These are phyloP conservation scores for Beta corolliflora DNA, from an alignment of 179 eudicot genomes.

Conservation along the genomic window DNA sequence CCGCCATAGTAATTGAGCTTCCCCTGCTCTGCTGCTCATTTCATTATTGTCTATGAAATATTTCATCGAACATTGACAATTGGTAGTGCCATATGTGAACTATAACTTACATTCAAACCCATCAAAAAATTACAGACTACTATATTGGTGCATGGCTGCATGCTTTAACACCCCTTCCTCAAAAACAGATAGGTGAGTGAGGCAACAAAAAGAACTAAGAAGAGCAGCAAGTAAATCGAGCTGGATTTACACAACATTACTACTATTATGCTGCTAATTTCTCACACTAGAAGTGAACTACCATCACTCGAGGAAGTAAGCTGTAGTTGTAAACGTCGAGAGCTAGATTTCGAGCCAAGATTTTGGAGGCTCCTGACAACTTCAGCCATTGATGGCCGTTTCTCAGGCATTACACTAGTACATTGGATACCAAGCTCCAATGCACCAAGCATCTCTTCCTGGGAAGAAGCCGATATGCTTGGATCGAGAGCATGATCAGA, in stretches of 20 bases:
- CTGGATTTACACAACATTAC: slow-evolving; percentile 29
- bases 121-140: not conserved
- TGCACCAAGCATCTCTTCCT: slow-evolving; percentile 61
- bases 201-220: not conserved
- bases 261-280: not conserved
- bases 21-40: no score
- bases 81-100: not conserved
- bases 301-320: slow-evolving; percentile 14
- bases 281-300: slow-evolving; percentile 34
- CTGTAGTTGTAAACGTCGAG: slow-evolving; percentile 24
- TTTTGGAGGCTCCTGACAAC: slow-evolving; percentile 62
- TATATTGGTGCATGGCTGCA: not conserved
- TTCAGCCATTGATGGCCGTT: slow-evolving; percentile 66
- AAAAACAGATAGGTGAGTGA: not conserved
- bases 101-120: not conserved
- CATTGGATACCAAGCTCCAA: slow-evolving; percentile 62
- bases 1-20: no score
- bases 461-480: slow-evolving; percentile 46
- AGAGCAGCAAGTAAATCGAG: slow-evolving; percentile 27
- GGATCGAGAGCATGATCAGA: slow-evolving; percentile 64
- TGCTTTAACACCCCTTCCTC: not conserved
- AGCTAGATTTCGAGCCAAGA: slow-evolving; percentile 42
- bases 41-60: no score
- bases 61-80: not conserved
- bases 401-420: slow-evolving; percentile 67